Evolutionary conservation across 176 grass and related monocot species (phyloP), one percentile per base, ranked within the genome.

Genomic region (Poa pratensis): DNA sequence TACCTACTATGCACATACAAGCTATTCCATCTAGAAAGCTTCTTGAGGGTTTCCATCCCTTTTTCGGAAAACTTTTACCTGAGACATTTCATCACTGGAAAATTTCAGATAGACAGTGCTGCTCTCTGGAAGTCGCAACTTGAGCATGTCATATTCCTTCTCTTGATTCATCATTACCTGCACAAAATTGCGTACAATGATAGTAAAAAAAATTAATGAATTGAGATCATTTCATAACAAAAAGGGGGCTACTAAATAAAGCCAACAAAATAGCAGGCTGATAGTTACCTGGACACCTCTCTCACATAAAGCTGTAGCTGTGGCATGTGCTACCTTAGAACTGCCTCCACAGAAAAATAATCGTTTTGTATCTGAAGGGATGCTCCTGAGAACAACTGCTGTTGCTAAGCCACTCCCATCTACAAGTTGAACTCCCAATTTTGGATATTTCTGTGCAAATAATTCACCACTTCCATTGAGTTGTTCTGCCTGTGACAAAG

Each of bases 361-460:
- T 81, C 74, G 80, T 66, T 82, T 86, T 62, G 89, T 92, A 35
- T 80, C 85, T 23, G 62, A 77, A 80, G 95, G 89, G 63, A 95
- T 86, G 73, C 87, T 91, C 32, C 85, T 90, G 64, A 95, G 73
- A 32, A 95, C 89, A 32, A 97, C 86, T 48, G 95, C 87, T 48
- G 92, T 90, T 77, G 92, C 95, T 91, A 97, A 85, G 69, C 91
- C 90, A 88, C 89, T 97, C 88, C 95, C 95, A 69, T 97, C 95
- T 75, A 97, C 91, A 88, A 97, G 85, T 85, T 84, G 89, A 59
- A 97, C 67, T 87, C 79, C 87, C 49, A 97, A 75, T 80, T 94
- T 87, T 82, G 89, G 89, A 86, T 97, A 89, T 77, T 91, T 97
- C 18, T 91, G 85, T 73, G 75, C 50, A 88, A 93, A 97, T 19